Evolutionary conservation across 768 basidiomycete species (phyloP).

Genomic region (Pisolithus microcarpus): DNA sequence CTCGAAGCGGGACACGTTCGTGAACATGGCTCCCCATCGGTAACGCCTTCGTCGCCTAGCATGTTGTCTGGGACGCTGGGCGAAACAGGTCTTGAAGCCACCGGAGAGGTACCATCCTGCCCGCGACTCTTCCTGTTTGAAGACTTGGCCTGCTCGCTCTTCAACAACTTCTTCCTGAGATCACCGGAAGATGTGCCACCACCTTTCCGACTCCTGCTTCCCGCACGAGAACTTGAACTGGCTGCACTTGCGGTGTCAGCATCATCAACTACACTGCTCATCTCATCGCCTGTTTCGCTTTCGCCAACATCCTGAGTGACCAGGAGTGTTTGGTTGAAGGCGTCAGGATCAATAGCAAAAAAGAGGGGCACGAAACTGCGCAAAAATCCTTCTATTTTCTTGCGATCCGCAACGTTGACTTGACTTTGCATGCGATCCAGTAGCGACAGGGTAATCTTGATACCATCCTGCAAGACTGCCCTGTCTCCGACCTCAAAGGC

Average conservation of each 20-base stretch:
- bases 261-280: conserved; percentile 30
- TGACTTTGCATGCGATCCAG: conserved; percentile 83
- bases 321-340: conserved; percentile 66
- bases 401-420: conserved; percentile 63
- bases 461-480: conserved; percentile 72
- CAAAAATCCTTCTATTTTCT: conserved; percentile 75
- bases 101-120: conserved; percentile 46
- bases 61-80: conserved; percentile 46
- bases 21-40: conserved; percentile 5
- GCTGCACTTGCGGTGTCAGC: conserved; percentile 27
- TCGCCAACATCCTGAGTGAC: conserved; percentile 55
- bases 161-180: conserved; percentile 70
- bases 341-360: conserved; percentile 63
- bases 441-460: conserved; percentile 86
- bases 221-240: conserved; percentile 20
- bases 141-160: conserved; percentile 77
- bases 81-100: conserved; percentile 56
- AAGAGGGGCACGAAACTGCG: conserved; percentile 71
- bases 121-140: conserved; percentile 52
- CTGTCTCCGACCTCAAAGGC: conserved; percentile 71
- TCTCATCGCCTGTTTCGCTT: conserved; percentile 49
- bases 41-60: conserved; percentile 27
- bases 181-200: conserved; percentile 43
- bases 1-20: conserved; percentile 33
- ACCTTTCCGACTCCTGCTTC: conserved; percentile 35